phyloP scores from a whole-genome alignment of 2,329 filamentous ascomycete species.

The Colletotrichum camelliae region DNA sequence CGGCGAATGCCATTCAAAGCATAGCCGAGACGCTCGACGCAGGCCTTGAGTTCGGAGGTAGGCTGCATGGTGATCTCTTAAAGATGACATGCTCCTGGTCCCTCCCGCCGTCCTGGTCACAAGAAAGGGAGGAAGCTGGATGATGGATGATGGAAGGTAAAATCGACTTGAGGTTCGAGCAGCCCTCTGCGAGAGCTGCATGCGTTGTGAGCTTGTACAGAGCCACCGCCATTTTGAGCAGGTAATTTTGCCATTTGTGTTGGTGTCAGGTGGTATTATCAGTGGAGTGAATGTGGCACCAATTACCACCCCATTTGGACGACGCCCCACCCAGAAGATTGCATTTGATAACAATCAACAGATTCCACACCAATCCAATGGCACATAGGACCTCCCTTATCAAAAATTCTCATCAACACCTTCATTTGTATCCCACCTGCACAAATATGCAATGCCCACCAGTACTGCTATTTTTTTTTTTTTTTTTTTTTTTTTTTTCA shows the following conservation, averaged over 20 bases:
- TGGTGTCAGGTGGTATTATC: not conserved
- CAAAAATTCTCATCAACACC: no score
- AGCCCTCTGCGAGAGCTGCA: not conserved
- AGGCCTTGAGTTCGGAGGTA: not conserved
- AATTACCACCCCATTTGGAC: not conserved
- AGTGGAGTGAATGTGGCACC: not conserved
- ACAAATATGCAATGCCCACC: not conserved
- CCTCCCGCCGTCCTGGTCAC: not conserved
- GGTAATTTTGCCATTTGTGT: not conserved
- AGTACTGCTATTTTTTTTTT: no score
- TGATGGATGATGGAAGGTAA: not conserved
- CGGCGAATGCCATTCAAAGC: not conserved
- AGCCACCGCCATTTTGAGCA: not conserved
- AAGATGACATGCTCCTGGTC: not conserved
- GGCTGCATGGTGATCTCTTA: not conserved
- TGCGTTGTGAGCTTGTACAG: not conserved
- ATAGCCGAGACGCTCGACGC: not conserved
- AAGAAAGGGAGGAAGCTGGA: not conserved
- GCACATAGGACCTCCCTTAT: no score
- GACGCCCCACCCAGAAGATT: not conserved
- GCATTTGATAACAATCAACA: not conserved
- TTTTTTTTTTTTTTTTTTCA: no score
- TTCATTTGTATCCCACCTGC: not conserved
- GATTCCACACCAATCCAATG: no score
- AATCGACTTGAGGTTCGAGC: not conserved